Evolutionary conservation across 768 basidiomycete genomes (phyloP), one percentile per base, ranked within the genome.

Genomic region (Boletales sp.): DNA sequence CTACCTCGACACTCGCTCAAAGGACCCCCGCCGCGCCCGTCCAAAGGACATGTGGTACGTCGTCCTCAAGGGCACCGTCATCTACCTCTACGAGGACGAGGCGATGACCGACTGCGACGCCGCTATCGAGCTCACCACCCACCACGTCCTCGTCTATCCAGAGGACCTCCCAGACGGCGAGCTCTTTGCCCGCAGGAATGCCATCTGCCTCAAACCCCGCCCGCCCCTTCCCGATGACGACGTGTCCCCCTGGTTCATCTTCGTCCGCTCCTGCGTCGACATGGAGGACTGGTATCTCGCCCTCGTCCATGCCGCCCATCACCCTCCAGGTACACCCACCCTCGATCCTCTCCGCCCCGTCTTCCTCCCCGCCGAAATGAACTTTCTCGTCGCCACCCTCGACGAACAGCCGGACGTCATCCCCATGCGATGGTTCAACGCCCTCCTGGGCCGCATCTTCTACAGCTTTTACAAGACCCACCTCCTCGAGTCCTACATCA

Each of bases 271-370:
- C 27, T 92, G 85, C 66, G 73, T 84, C 47, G 90, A 93, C 63
- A 97, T 97, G 90, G 97, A 99, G 69, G 95, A 99, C 69, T 98
- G 94, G 91, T 93, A 93, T 65, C 71, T 91, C 32, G 76, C 90
- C 0, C 77, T 97, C 47, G 67, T 92, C 18, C 87, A 91, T 49
- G 86, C 87, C 0, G 83, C 84, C 8, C 73, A 81, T 50, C 69
- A 86, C 47, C 81, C 84, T 27, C 68, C 83, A 1, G 78, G 84
- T 49, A 79, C 79, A 4, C 78, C 85, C 3, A 80, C 76, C 8
- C 78, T 90, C 40, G 65, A 64, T 2, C 83, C 88, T 0, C 70
- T 88, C 42, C 73, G 74, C 36, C 62, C 76, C 32, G 75, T 95
- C 15, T 97, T 93, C 72, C 72, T 76, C 46, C 73, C 84, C 6